Evolutionary conservation across 2,329 filamentous ascomycete species (phyloP).

Genomic region (Pyrenophora tritici-repentis): DNA sequence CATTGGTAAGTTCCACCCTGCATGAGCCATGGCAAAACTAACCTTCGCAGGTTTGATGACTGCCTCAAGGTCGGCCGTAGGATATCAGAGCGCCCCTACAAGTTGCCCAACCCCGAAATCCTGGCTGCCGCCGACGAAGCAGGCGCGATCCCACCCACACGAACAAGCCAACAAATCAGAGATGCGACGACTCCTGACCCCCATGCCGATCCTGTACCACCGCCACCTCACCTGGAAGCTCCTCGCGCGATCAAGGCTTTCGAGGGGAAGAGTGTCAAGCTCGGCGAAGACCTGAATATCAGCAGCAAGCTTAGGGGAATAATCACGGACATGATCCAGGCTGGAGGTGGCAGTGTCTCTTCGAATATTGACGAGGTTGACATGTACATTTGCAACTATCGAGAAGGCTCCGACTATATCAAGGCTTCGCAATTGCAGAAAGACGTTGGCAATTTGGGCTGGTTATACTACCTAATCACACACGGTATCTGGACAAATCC

Average conservation of each 20-base stretch:
- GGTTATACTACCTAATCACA: constrained; percentile 91
- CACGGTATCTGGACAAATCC: constrained; percentile 89
- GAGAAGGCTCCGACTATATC: constrained; percentile 78
- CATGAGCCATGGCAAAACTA: constrained; percentile 1
- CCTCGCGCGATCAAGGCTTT: constrained; percentile 65
- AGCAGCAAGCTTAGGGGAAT: constrained; percentile 68
- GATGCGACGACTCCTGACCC: constrained; percentile 44
- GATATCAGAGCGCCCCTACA: constrained; percentile 86
- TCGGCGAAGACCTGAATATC: constrained; percentile 76
- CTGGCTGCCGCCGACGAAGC: constrained; percentile 50
- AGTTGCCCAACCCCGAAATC: constrained; percentile 83
- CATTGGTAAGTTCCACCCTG: constrained; percentile 69
- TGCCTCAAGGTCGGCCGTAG: constrained; percentile 90
- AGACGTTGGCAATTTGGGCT: constrained; percentile 88
- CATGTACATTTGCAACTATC: constrained; percentile 85
- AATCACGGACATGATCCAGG: constrained; percentile 70
- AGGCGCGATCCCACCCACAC: constrained; percentile 50
- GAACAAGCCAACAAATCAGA: constrained; percentile 49
- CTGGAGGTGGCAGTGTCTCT: constrained; percentile 73
- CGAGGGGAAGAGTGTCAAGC: constrained; percentile 73
- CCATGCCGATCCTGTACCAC: constrained; percentile 25
- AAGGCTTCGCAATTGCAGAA: constrained; percentile 76
- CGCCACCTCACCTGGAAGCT: constrained; percentile 26
- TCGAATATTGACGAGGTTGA: constrained; percentile 70
- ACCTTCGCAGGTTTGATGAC: constrained; percentile 79